Conservation (phyloP, 129 eudicot species). For the Chrysanthemum seticuspe region DNA sequence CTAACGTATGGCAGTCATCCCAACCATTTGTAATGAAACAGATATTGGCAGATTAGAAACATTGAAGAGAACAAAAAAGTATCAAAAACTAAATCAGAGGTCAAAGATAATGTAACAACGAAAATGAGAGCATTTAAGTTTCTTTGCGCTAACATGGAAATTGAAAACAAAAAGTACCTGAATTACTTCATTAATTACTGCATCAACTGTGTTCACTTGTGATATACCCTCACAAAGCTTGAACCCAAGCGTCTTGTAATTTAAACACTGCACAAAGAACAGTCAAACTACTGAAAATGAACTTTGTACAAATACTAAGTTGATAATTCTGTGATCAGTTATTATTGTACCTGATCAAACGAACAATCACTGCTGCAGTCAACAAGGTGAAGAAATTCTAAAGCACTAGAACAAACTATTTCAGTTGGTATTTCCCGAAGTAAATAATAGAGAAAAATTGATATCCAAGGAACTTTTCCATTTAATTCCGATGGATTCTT, state of each 20-base stretch:
- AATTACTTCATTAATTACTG: constrained; percentile 55
- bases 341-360: constrained; percentile 59
- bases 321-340: too few relatives aligned
- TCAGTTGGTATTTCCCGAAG: constrained; percentile 69
- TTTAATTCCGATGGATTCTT: constrained; percentile 37
- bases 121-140: neutral
- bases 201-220: constrained; percentile 40
- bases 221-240: constrained; percentile 68
- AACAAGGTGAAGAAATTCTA: constrained; percentile 61
- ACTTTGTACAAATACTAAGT: too few relatives aligned
- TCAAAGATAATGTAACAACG: neutral
- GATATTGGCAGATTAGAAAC: constrained; percentile 3
- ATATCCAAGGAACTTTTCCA: constrained; percentile 48
- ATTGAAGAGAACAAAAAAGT: neutral
- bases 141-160: neutral
- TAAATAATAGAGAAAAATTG: constrained; percentile 68
- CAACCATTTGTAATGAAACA: neutral
- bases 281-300: neutral
- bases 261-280: constrained; percentile 55
- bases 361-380: constrained; percentile 59
- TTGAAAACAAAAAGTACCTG: constrained; percentile 43
- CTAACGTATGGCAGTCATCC: neutral
- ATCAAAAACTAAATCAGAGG: neutral
- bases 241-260: constrained; percentile 78
- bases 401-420: constrained; percentile 49